Conservation (phyloP, 2,329 filamentous ascomycete genomes). For the Fusarium mexicanum region DNA sequence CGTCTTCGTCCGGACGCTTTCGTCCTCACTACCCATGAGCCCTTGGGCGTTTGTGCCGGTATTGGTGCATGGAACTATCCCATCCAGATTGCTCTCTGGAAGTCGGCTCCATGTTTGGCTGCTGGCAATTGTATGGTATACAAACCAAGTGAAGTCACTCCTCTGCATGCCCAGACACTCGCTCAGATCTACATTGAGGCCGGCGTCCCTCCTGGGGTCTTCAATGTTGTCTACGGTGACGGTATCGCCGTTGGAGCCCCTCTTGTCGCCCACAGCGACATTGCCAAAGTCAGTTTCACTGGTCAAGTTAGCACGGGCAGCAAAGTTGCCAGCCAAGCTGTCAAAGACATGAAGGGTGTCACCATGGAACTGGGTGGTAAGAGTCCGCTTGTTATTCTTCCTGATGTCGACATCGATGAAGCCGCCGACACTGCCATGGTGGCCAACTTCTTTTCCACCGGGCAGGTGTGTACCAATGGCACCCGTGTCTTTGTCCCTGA, state of each 20-base stretch:
- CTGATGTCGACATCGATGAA: conserved; percentile 79
- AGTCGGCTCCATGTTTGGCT: conserved; percentile 84
- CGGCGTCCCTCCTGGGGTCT: conserved; percentile 82
- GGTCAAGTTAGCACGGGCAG: conserved; percentile 85
- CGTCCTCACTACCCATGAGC: conserved; percentile 84
- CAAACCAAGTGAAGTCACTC: conserved; percentile 88
- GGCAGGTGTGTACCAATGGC: conserved; percentile 93
- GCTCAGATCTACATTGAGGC: conserved; percentile 82
- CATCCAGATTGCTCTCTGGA: conserved; percentile 90
- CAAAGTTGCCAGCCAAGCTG: conserved; percentile 81
- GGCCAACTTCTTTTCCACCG: conserved; percentile 91
- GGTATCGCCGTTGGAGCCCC: conserved; percentile 77
- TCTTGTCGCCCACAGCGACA: conserved; percentile 74
- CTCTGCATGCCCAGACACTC: conserved; percentile 80
- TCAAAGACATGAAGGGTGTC: conserved; percentile 85
- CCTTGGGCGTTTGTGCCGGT: conserved; percentile 84
- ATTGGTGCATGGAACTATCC: conserved; percentile 95
- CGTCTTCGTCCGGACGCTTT: conserved; percentile 79
- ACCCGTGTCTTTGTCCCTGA: conserved; percentile 85
- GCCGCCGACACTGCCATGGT: conserved; percentile 94
- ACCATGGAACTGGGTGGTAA: conserved; percentile 95
- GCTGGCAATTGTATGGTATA: conserved; percentile 92
- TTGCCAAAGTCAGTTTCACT: conserved; percentile 91
- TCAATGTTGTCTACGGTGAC: conserved; percentile 86
- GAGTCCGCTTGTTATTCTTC: conserved; percentile 81